phyloP scores from a whole-genome alignment of 768 basidiomycete species.

The Ramaria sp. region DNA sequence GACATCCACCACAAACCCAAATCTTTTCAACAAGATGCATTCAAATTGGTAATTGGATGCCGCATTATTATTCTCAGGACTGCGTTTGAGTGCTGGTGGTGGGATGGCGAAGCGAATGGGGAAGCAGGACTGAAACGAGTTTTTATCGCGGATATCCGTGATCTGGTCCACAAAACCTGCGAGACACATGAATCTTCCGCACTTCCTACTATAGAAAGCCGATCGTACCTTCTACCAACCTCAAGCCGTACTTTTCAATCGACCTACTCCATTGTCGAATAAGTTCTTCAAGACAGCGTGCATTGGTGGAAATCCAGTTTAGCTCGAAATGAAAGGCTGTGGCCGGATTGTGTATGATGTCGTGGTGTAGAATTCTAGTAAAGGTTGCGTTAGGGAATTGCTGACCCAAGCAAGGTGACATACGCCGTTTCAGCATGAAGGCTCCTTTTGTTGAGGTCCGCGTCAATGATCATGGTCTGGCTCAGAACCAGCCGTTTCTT shows the following conservation, averaged over 20 bases:
- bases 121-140: constrained; percentile 86
- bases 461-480: constrained; percentile 85
- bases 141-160: constrained; percentile 72
- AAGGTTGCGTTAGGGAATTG: background rate
- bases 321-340: constrained; percentile 96
- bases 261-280: constrained; percentile 70
- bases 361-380: constrained; percentile 58
- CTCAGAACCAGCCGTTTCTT: constrained; percentile 66
- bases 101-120: constrained; percentile 68
- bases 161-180: constrained; percentile 73
- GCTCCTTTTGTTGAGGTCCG: constrained; percentile 52
- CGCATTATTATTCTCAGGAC: constrained; percentile 57
- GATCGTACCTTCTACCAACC: constrained; percentile 69
- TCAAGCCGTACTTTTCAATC: constrained; percentile 84
- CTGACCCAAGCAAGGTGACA: constrained; percentile 25
- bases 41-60: constrained; percentile 59
- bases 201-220: background rate
- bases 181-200: background rate
- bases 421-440: constrained; percentile 4
- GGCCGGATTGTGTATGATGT: constrained; percentile 90
- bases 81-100: constrained; percentile 58
- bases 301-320: constrained; percentile 94
- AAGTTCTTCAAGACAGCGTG: constrained; percentile 82
- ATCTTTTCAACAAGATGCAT: constrained; percentile 61
- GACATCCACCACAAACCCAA: constrained; percentile 76